Percentiles rank a stretch among this genome's conserved stretches.
phyloP scores from a whole-genome alignment of 2,329 filamentous ascomycete genomes.

The Clonostachys solani region DNA sequence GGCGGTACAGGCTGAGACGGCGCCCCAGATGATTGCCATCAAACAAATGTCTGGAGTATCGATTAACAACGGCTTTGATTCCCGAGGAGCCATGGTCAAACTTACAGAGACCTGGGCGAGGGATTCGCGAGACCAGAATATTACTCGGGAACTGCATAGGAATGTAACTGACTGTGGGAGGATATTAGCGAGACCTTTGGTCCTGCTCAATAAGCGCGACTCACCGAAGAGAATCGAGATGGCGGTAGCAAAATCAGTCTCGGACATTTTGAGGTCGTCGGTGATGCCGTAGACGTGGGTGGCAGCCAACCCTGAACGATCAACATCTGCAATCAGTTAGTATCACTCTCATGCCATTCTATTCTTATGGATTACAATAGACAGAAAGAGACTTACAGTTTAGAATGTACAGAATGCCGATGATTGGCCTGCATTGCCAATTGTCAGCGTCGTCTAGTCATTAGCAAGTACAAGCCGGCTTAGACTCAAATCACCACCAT shows the following conservation, averaged over 20 bases:
- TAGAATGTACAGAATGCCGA: neutral
- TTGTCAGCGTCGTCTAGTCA: neutral
- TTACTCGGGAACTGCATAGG: neutral
- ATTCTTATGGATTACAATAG: neutral
- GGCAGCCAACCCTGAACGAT: neutral
- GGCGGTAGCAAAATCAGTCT: neutral
- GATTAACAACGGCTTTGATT: neutral
- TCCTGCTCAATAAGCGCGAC: neutral
- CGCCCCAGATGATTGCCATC: slow-evolving; percentile 32
- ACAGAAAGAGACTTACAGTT: neutral
- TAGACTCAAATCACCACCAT: neutral
- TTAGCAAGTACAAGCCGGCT: neutral
- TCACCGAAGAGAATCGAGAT: neutral
- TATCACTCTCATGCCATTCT: neutral
- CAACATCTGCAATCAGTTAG: neutral
- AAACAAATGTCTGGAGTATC: neutral
- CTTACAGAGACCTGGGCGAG: neutral
- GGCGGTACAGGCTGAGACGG: slow-evolving; percentile 35
- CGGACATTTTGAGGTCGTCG: neutral
- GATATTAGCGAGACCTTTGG: neutral
- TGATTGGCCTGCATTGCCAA: neutral
- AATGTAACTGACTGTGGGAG: neutral
- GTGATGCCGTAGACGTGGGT: neutral
- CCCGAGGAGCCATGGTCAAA: neutral
- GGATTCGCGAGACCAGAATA: neutral